phyloP scores from a whole-genome alignment of 805 yeast genomes.

The Hanseniaspora lachancei region DNA sequence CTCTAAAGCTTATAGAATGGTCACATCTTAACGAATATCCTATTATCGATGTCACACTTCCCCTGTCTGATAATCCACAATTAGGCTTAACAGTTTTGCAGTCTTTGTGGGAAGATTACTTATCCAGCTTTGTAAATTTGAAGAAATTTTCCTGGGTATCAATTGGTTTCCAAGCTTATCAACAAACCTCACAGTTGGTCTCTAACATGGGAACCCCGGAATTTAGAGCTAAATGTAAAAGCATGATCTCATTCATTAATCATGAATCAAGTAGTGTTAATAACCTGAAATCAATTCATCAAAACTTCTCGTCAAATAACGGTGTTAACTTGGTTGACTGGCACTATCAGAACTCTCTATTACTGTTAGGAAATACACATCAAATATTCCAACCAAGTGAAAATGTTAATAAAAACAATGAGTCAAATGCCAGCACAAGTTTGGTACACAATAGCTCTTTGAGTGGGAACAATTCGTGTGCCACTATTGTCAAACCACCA shows the following conservation, averaged over 20 bases:
- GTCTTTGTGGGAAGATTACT: slow-evolving; percentile 82
- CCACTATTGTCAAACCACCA: background rate
- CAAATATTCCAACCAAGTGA: slow-evolving; percentile 4
- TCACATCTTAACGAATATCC: slow-evolving; percentile 49
- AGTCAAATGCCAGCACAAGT: background rate
- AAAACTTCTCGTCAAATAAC: slow-evolving; percentile 7
- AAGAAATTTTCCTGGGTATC: slow-evolving; percentile 69
- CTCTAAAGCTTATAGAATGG: slow-evolving; percentile 61
- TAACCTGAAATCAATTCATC: slow-evolving; percentile 11
- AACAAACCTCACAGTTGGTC: slow-evolving; percentile 20
- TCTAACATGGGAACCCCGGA: slow-evolving; percentile 11
- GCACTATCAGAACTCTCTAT: slow-evolving; percentile 10
- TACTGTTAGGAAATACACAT: slow-evolving; percentile 2
- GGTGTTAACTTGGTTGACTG: slow-evolving; percentile 7
- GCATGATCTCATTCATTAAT: slow-evolving; percentile 7
- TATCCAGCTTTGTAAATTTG: slow-evolving; percentile 55
- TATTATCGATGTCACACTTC: slow-evolving; percentile 71
- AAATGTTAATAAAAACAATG: background rate
- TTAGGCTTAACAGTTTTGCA: slow-evolving; percentile 65
- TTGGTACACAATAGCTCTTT: background rate
- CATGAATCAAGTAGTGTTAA: slow-evolving; percentile 6
- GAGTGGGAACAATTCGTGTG: background rate
- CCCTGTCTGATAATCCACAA: slow-evolving; percentile 51
- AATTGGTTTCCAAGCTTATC: slow-evolving; percentile 45
- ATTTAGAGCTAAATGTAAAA: slow-evolving; percentile 10